Conservation (phyloP, 257 asterid genomes). For the Solanum gracilifrons region DNA sequence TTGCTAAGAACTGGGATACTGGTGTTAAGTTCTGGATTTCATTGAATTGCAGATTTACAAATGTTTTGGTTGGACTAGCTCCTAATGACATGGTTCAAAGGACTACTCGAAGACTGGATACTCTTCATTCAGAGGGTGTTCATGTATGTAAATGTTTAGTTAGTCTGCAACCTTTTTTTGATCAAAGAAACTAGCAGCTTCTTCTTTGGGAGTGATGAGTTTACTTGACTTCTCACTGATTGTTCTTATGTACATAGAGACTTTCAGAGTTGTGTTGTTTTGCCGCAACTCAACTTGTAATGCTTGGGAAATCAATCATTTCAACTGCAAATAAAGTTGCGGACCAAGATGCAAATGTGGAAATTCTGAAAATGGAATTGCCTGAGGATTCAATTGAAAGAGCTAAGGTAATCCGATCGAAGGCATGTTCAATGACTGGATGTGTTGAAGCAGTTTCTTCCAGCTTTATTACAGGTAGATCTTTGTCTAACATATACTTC, state of each 20-base stretch:
- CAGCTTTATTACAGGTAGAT: slow-evolving; percentile 76
- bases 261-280: slow-evolving; percentile 95
- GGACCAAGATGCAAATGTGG: slow-evolving; percentile 47
- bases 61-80: slow-evolving; percentile 72
- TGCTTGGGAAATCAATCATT: slow-evolving; percentile 74
- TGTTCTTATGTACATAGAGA: slow-evolving; percentile 41
- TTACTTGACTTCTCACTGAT: slow-evolving; percentile 4
- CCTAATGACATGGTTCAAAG: slow-evolving; percentile 65
- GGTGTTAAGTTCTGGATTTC: background rate
- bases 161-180: background rate
- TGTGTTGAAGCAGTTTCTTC: slow-evolving; percentile 57
- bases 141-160: slow-evolving; percentile 50
- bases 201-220: background rate
- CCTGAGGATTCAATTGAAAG: slow-evolving; percentile 82
- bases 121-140: slow-evolving; percentile 97
- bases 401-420: slow-evolving; percentile 66
- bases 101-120: slow-evolving; percentile 81
- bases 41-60: slow-evolving; percentile 54
- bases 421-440: slow-evolving; percentile 51
- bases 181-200: background rate
- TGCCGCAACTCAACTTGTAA: slow-evolving; percentile 69
- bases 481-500: background rate
- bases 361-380: slow-evolving; percentile 59
- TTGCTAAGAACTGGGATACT: background rate
- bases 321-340: slow-evolving; percentile 47